Evolutionary conservation across 805 yeast species (phyloP).

Genomic region (Sugiyamaella boreocaroliniensis): DNA sequence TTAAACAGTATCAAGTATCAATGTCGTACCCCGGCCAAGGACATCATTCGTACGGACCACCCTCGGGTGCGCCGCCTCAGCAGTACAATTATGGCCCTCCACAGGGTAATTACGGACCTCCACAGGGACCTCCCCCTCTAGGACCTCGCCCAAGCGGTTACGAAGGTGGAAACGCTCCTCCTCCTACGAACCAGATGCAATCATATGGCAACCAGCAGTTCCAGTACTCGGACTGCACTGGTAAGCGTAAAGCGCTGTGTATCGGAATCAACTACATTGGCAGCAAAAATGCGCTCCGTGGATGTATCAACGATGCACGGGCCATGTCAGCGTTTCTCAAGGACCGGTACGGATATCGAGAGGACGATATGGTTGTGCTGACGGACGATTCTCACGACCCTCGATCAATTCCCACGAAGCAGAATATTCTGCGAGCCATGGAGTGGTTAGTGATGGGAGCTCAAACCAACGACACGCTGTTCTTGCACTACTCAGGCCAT

Average conservation of each 20-base stretch:
- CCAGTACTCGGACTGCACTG: slow-evolving; percentile 65
- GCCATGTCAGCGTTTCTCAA: slow-evolving; percentile 38
- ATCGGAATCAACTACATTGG: slow-evolving; percentile 78
- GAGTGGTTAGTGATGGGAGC: slow-evolving; percentile 74
- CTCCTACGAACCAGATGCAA: slow-evolving; percentile 28
- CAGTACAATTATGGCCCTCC: slow-evolving; percentile 16
- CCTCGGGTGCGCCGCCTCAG: slow-evolving; percentile 16
- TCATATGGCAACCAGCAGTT: slow-evolving; percentile 31
- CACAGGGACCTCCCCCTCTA: slow-evolving; percentile 29
- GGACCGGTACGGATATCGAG: slow-evolving; percentile 34
- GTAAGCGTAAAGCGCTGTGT: slow-evolving; percentile 65
- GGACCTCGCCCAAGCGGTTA: slow-evolving; percentile 13
- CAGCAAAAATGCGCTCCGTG: slow-evolving; percentile 51
- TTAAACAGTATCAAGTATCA: too few relatives aligned
- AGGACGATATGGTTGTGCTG: slow-evolving; percentile 35
- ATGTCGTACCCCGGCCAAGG: slow-evolving; percentile 34
- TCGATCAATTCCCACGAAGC: slow-evolving; percentile 51
- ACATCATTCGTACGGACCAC: slow-evolving; percentile 27
- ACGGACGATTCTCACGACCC: slow-evolving; percentile 35
- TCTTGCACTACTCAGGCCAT: slow-evolving; percentile 83
- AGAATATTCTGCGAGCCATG: slow-evolving; percentile 71
- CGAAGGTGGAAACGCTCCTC: slow-evolving; percentile 10
- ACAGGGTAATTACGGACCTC: slow-evolving; percentile 18
- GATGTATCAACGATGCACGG: slow-evolving; percentile 71
- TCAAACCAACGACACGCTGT: slow-evolving; percentile 65